phyloP scores from a whole-genome alignment of 1,284 basidiomycete genomes.

The Schizophyllum commune region DNA sequence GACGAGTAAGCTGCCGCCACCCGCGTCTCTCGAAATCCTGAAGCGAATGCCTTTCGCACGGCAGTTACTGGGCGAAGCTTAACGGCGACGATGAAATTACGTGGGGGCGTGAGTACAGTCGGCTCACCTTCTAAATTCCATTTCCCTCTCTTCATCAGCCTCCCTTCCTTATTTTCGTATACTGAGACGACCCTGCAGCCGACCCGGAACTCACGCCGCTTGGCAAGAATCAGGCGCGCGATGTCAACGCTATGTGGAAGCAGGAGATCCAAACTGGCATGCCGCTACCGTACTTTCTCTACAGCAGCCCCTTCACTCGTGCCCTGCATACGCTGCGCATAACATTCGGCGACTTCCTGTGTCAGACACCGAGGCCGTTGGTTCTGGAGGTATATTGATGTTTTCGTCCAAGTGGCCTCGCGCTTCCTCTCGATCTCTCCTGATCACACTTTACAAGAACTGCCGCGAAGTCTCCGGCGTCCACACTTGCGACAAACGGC shows the following conservation, averaged over 20 bases:
- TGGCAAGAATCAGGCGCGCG: conserved; percentile 58
- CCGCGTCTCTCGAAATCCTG: neutral
- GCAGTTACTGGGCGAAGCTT: conserved; percentile 61
- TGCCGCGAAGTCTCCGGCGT: conserved; percentile 62
- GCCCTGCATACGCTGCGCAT: conserved; percentile 63
- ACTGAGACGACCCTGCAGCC: conserved; percentile 29
- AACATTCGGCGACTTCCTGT: conserved; percentile 45
- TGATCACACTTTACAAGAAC: conserved; percentile 30
- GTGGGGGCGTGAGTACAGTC: conserved; percentile 9
- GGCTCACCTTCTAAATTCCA: neutral
- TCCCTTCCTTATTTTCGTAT: neutral
- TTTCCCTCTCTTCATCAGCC: too few relatives aligned
- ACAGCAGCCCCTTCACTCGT: conserved; percentile 67
- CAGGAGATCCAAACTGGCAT: conserved; percentile 44
- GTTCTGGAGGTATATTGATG: conserved; percentile 42
- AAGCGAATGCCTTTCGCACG: neutral
- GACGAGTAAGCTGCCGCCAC: conserved; percentile 33
- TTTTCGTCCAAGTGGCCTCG: neutral
- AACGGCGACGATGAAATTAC: conserved; percentile 55
- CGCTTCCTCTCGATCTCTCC: neutral
- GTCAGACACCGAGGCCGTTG: conserved; percentile 22
- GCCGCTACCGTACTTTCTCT: conserved; percentile 55
- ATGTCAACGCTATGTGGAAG: conserved; percentile 51
- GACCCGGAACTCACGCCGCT: conserved; percentile 68
- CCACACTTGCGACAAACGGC: conserved; percentile 70